Conservation (phyloP, 192 early-diverging fungal species). For the Spinellus fusiger region DNA sequence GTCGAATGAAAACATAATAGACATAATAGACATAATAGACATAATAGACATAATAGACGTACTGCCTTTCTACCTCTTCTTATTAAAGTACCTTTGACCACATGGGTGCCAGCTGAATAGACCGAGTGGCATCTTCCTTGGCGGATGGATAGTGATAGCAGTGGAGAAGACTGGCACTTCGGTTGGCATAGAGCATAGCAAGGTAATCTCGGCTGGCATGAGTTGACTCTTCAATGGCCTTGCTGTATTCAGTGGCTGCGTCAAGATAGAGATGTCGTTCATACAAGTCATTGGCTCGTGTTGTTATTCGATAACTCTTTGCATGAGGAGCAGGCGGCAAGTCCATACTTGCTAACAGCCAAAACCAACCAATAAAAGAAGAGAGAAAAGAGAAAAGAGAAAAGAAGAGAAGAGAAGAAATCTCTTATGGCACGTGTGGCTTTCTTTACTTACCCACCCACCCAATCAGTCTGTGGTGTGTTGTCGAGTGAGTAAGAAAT, state of each 20-base stretch:
- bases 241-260: slow-evolving; percentile 38
- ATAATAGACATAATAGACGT: too few species aligned
- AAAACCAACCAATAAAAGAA: neutral
- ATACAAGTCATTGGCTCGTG: slow-evolving; percentile 48
- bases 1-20: too few species aligned
- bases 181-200: slow-evolving; percentile 33
- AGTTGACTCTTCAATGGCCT: slow-evolving; percentile 23
- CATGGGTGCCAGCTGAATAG: slow-evolving; percentile 23
- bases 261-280: slow-evolving; percentile 44
- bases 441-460: too few species aligned
- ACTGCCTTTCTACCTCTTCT: slow-evolving; percentile 4
- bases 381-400: neutral
- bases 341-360: neutral
- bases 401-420: too few species aligned
- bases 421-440: too few species aligned
- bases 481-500: too few species aligned
- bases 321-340: slow-evolving; percentile 25
- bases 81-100: slow-evolving; percentile 35
- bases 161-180: slow-evolving; percentile 28
- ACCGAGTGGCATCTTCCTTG: slow-evolving; percentile 22
- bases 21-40: too few species aligned
- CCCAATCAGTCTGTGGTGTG: too few species aligned
- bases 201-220: slow-evolving; percentile 33
- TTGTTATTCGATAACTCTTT: slow-evolving; percentile 15
- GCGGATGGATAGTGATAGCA: slow-evolving; percentile 5